Conservation (phyloP, 345 rosid species). For the Acer negundo region DNA sequence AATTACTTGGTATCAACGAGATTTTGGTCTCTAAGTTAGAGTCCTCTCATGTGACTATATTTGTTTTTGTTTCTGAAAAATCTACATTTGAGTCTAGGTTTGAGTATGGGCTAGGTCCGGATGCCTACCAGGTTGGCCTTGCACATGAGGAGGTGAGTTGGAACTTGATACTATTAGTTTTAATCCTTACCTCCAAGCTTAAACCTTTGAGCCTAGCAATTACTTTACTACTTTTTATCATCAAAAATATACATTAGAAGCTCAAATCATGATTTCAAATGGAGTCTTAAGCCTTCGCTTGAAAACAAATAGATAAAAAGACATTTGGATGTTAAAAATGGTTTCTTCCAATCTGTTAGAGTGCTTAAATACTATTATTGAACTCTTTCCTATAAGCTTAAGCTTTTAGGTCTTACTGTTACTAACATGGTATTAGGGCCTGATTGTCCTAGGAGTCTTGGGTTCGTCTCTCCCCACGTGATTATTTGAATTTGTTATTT, state of each 20-base stretch:
- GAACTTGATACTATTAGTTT: neutral
- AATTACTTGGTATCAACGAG: no score
- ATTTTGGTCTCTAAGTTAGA: neutral
- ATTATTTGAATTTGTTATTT: no score
- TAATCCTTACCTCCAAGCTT: neutral
- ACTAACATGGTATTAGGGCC: no score
- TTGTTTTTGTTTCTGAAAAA: neutral
- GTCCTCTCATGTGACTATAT: neutral
- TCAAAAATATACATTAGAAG: neutral
- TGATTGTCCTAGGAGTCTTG: no score
- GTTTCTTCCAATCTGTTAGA: neutral
- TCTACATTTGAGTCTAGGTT: neutral
- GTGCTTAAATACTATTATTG: no score
- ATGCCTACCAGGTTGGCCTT: neutral
- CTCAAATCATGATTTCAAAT: neutral
- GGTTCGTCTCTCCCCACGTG: no score
- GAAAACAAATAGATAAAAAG: neutral
- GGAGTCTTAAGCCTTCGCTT: neutral
- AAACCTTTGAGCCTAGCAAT: neutral
- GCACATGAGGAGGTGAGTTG: neutral
- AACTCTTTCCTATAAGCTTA: no score
- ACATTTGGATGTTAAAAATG: neutral
- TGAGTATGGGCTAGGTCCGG: neutral
- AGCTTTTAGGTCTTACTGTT: no score
- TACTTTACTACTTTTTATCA: neutral